Percentiles rank a stretch among this genome's conserved stretches.
Conservation (phyloP, 768 basidiomycete genomes). For the Rhodotorula paludigena region DNA sequence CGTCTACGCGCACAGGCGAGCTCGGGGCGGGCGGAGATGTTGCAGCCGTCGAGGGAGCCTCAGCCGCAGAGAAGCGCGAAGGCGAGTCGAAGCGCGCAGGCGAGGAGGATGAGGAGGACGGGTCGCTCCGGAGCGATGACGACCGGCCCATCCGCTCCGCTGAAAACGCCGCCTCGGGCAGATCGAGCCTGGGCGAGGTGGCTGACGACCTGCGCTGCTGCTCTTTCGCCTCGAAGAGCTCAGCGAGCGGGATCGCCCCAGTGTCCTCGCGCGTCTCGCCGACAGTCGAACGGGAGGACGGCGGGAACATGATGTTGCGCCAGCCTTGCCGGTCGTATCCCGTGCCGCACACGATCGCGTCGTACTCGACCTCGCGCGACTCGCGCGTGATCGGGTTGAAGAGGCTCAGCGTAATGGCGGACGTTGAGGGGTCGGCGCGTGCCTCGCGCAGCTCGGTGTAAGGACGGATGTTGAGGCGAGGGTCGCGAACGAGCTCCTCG, state of each 20-base stretch:
- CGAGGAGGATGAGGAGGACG: neutral
- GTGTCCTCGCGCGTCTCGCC: constrained; percentile 45
- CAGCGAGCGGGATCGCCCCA: constrained; percentile 23
- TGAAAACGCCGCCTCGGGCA: constrained; percentile 17
- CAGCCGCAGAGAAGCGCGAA: neutral
- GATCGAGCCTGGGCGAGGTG: constrained; percentile 9
- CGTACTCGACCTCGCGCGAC: constrained; percentile 49
- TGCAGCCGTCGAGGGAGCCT: constrained; percentile 26
- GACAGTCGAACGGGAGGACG: constrained; percentile 49
- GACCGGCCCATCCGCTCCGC: neutral
- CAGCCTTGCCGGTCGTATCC: constrained; percentile 57
- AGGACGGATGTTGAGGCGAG: constrained; percentile 49
- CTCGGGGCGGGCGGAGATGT: constrained; percentile 26
- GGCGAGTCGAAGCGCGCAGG: neutral
- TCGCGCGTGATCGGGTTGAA: constrained; percentile 50
- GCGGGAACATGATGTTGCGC: constrained; percentile 45
- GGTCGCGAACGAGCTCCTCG: constrained; percentile 47
- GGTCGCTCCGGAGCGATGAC: too few relatives aligned
- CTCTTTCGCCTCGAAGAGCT: neutral
- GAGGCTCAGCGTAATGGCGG: constrained; percentile 45
- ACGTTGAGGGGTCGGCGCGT: constrained; percentile 3
- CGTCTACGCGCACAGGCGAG: constrained; percentile 35
- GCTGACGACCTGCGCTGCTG: neutral
- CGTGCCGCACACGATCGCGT: constrained; percentile 56
- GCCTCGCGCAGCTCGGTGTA: constrained; percentile 39